Percentiles rank a stretch among this genome's conserved stretches.
Evolutionary conservation across 2,329 filamentous ascomycete genomes (phyloP).

Genomic region (Fusarium camptoceras): DNA sequence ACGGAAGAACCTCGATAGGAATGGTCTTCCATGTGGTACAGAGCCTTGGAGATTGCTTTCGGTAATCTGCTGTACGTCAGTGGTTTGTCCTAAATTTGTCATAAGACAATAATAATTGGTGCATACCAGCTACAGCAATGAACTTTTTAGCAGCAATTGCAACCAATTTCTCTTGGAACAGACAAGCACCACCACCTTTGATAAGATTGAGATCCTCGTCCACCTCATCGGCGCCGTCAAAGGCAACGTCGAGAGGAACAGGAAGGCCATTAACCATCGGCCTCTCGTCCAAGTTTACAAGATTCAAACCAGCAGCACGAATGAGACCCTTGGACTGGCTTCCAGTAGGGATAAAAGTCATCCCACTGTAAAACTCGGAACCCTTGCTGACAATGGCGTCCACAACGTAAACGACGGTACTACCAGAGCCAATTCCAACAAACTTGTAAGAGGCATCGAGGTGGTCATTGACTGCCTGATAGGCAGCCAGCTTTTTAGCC

Average conservation of each 20-base stretch:
- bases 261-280: conserved; percentile 59
- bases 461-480: conserved; percentile 78
- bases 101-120: not conserved
- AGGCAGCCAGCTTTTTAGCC: conserved; percentile 81
- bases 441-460: conserved; percentile 71
- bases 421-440: conserved; percentile 84
- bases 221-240: conserved; percentile 97
- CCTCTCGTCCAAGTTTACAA: conserved; percentile 82
- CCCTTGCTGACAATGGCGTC: conserved; percentile 78
- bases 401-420: conserved; percentile 86
- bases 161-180: conserved; percentile 98
- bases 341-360: conserved; percentile 92
- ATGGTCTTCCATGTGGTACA: conserved; percentile 83
- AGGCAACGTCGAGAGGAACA: conserved; percentile 83
- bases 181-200: conserved; percentile 96
- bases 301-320: conserved; percentile 78
- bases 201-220: conserved; percentile 96
- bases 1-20: conserved; percentile 92
- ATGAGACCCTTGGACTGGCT: conserved; percentile 92
- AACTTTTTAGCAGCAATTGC: conserved; percentile 87
- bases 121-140: conserved; percentile 82
- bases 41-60: conserved; percentile 85
- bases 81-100: not conserved
- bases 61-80: conserved; percentile 72
- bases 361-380: conserved; percentile 65